Evolutionary conservation across 2,329 filamentous ascomycete genomes (phyloP).

Genomic region (Claviceps quebecensis): DNA sequence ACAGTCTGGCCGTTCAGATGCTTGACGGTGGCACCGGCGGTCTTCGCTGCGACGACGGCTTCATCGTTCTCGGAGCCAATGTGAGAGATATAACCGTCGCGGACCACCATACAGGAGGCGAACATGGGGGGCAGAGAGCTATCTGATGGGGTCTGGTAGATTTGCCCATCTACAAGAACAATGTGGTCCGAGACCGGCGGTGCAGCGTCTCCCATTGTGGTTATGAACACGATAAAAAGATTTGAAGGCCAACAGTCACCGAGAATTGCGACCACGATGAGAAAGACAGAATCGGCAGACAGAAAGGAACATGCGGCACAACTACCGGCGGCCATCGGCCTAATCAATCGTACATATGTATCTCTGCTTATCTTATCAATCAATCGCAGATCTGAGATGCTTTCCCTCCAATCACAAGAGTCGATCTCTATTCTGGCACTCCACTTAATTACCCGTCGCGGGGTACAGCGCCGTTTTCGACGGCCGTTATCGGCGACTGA

Average conservation of each 20-base stretch:
- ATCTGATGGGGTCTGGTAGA: conserved; percentile 8
- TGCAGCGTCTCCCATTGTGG: conserved; percentile 6
- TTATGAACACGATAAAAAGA: not conserved
- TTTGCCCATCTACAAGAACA: conserved; percentile 11
- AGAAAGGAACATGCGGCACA: not conserved
- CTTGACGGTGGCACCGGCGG: conserved; percentile 10
- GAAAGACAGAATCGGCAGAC: too few relatives aligned
- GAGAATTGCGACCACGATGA: too few relatives aligned
- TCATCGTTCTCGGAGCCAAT: conserved; percentile 18
- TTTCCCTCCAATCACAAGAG: too few relatives aligned
- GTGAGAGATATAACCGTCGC: conserved; percentile 20
- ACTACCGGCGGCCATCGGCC: not conserved
- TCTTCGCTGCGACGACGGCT: conserved; percentile 11
- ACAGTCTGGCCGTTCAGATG: conserved; percentile 24
- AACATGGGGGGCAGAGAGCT: conserved; percentile 3
- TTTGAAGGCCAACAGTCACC: too few relatives aligned
- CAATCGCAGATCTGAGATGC: too few relatives aligned
- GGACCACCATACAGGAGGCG: conserved; percentile 18
- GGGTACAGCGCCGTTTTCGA: not conserved
- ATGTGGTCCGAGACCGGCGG: not conserved
- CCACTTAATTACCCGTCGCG: too few relatives aligned
- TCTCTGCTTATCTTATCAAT: too few relatives aligned
- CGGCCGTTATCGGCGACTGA: not conserved
- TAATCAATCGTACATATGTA: not conserved
- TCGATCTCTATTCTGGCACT: too few relatives aligned